These are phyloP conservation scores for Dictyostelium gargantuum DNA, from an alignment of 208 protist genomes.

Conservation along the genomic window DNA sequence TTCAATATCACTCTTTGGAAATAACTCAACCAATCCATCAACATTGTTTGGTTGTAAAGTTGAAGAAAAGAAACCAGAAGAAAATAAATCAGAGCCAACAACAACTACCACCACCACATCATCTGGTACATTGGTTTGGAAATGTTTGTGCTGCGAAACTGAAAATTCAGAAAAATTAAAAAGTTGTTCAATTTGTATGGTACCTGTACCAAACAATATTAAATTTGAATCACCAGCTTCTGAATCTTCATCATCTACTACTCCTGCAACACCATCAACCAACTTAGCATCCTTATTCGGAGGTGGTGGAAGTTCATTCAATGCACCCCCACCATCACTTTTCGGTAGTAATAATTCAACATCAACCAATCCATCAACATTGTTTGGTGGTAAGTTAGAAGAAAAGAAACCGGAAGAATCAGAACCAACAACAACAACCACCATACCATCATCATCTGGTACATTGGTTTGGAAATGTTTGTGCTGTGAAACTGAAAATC, in stretches of 20 bases:
- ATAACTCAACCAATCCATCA: background rate
- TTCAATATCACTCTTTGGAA: background rate
- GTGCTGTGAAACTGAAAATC: background rate
- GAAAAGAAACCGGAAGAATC: background rate
- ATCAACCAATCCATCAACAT: background rate
- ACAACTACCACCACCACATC: too few species aligned
- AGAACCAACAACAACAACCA: background rate
- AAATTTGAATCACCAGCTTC: background rate
- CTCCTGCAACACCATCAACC: background rate
- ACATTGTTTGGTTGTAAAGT: background rate
- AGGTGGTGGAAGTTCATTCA: background rate
- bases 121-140: constrained; percentile 10
- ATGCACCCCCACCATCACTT: background rate
- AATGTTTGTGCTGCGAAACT: constrained; percentile 9
- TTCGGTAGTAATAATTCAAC: background rate
- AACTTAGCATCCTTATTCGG: background rate
- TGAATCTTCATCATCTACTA: background rate
- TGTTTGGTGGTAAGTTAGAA: background rate
- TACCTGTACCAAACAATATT: background rate
- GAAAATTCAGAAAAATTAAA: background rate
- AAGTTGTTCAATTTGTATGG: background rate
- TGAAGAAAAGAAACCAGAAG: background rate
- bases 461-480: constrained; percentile 22
- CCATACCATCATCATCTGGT: background rate
- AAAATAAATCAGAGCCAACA: background rate